phyloP scores from a whole-genome alignment of 352 stramenopile species.

The Phytophthora citricola region DNA sequence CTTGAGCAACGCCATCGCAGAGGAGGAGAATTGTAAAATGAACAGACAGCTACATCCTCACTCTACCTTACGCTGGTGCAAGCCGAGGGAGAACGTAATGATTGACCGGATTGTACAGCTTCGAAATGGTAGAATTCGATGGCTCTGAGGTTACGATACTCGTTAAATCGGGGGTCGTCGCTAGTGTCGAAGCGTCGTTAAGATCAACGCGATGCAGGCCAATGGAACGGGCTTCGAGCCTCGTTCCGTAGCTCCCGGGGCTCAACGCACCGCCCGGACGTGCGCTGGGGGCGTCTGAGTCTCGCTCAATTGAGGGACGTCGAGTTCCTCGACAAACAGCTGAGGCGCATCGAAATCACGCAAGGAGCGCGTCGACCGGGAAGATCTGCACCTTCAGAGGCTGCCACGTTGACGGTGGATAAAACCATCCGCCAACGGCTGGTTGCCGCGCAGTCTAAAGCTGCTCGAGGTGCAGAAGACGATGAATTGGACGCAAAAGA shows the following conservation, averaged over 20 bases:
- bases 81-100: constrained; percentile 13
- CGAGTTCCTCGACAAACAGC: constrained; percentile 73
- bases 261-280: constrained; percentile 44
- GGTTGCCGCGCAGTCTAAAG: constrained; percentile 27
- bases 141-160: constrained; percentile 1
- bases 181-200: constrained; percentile 27
- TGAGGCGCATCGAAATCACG: constrained; percentile 62
- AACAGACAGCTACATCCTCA: neutral
- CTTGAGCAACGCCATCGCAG: constrained; percentile 19
- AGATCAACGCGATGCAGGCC: constrained; percentile 24
- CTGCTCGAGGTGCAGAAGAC: constrained; percentile 27
- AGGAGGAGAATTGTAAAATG: constrained; percentile 37
- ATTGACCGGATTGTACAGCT: constrained; percentile 23
- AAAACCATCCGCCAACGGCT: constrained; percentile 37
- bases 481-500: constrained; percentile 34
- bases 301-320: constrained; percentile 71
- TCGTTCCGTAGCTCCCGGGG: constrained; percentile 2
- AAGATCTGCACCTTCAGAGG: neutral
- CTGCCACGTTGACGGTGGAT: neutral
- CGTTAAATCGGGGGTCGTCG: constrained; percentile 9
- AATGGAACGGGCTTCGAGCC: constrained; percentile 39
- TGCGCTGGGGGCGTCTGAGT: constrained; percentile 71
- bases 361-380: constrained; percentile 37
- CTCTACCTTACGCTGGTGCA: neutral
- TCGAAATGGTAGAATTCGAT: constrained; percentile 21